Conservation (phyloP, 495 filamentous ascomycete species). For the Rhypophila decipiens region DNA sequence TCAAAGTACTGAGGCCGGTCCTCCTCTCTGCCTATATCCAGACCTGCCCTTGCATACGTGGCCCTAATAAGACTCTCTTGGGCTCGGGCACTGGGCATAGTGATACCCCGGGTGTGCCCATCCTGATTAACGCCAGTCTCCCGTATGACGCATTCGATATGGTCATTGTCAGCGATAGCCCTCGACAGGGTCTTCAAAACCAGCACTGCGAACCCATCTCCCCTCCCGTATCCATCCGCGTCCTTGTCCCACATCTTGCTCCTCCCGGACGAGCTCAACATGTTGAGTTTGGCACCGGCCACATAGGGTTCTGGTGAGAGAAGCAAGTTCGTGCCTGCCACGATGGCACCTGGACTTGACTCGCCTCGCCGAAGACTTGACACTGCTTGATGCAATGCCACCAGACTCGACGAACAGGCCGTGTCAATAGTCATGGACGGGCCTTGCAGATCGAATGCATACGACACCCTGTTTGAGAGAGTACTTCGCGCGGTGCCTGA, state of each 20-base stretch:
- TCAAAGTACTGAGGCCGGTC: constrained; percentile 43
- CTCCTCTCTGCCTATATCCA: too few species aligned
- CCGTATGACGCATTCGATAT: constrained; percentile 55
- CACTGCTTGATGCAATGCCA: constrained; percentile 46
- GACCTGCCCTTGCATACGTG: constrained; percentile 39
- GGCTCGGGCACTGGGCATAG: constrained; percentile 40
- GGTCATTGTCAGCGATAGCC: constrained; percentile 41
- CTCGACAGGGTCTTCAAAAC: constrained; percentile 48
- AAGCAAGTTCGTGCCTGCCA: constrained; percentile 47
- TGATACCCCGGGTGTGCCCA: constrained; percentile 44
- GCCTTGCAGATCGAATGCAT: constrained; percentile 40
- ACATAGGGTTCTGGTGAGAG: constrained; percentile 34
- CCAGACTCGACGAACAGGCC: constrained; percentile 49
- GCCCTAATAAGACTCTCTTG: constrained; percentile 46
- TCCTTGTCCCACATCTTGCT: constrained; percentile 49
- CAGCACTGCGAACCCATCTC: constrained; percentile 49
- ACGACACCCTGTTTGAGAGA: constrained; percentile 44
- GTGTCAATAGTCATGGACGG: constrained; percentile 41
- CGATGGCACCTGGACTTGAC: constrained; percentile 31
- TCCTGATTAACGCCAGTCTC: constrained; percentile 49
- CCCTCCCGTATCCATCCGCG: constrained; percentile 58
- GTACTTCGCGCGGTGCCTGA: constrained; percentile 22
- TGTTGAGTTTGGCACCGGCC: constrained; percentile 21
- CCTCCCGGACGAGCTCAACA: constrained; percentile 29
- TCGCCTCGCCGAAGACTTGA: constrained; percentile 39